phyloP scores from a whole-genome alignment of 495 filamentous ascomycete genomes.

The Penicillium fimorum region DNA sequence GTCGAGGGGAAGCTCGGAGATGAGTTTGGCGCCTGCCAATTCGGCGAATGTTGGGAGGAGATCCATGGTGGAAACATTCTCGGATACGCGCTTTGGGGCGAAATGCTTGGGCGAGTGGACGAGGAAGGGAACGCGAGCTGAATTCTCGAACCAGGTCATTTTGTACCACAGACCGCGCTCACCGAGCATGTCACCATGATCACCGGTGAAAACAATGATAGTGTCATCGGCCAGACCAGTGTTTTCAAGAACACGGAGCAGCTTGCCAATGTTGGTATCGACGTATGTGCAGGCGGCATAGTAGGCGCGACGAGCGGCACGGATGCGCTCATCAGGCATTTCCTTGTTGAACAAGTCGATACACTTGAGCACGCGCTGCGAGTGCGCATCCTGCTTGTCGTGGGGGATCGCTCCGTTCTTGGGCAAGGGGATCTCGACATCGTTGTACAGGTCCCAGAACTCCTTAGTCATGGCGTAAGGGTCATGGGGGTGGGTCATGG shows the following conservation, averaged over 20 bases:
- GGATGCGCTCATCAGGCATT: constrained; percentile 76
- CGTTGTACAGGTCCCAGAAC: constrained; percentile 86
- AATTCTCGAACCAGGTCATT: constrained; percentile 87
- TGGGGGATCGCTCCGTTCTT: constrained; percentile 65
- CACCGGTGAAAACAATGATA: constrained; percentile 81
- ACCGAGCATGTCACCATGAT: constrained; percentile 91
- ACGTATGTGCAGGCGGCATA: constrained; percentile 88
- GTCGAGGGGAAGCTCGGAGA: constrained; percentile 68
- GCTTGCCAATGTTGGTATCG: constrained; percentile 79
- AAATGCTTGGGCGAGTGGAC: constrained; percentile 69
- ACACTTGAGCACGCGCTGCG: constrained; percentile 73
- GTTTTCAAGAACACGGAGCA: constrained; percentile 67
- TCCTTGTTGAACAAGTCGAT: constrained; percentile 76
- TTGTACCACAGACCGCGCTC: constrained; percentile 92
- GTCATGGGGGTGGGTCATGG: constrained; percentile 88
- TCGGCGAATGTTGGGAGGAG: constrained; percentile 81
- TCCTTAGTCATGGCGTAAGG: constrained; percentile 86
- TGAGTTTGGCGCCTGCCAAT: constrained; percentile 64
- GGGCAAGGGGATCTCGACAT: constrained; percentile 78
- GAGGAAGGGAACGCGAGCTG: constrained; percentile 77
- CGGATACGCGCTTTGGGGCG: constrained; percentile 60
- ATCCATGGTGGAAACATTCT: constrained; percentile 84
- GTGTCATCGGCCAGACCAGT: constrained; percentile 77
- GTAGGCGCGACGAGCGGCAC: constrained; percentile 76
- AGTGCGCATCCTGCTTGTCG: constrained; percentile 78